These are phyloP conservation scores for Tetrahymena thermophila DNA, from an alignment of 73 alveolate genomes.

Conservation along the genomic window DNA sequence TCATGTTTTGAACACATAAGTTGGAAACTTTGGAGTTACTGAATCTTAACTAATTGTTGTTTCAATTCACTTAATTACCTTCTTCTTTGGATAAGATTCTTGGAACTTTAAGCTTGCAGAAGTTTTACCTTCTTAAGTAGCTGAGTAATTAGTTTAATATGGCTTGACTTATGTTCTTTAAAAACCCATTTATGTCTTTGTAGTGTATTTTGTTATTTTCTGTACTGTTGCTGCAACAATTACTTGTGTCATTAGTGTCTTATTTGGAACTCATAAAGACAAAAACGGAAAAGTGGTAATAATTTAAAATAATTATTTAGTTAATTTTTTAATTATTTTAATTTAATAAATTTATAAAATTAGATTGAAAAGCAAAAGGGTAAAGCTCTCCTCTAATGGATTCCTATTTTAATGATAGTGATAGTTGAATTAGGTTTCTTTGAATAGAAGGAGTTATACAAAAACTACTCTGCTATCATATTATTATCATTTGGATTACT, in stretches of 20 bases:
- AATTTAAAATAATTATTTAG: background rate
- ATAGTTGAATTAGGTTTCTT: background rate
- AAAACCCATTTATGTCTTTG: background rate
- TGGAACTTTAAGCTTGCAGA: background rate
- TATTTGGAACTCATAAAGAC: background rate
- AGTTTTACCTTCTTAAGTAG: background rate
- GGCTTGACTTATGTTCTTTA: background rate
- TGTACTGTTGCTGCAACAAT: background rate
- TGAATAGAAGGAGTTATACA: background rate
- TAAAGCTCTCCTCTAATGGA: background rate
- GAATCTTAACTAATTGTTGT: conserved; percentile 27
- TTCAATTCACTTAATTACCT: conserved; percentile 2
- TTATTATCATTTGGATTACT: background rate
- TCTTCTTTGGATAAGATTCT: background rate
- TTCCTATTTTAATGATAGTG: background rate
- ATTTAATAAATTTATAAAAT: background rate
- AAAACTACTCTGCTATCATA: background rate
- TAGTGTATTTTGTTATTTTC: background rate
- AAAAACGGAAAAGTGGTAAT: background rate
- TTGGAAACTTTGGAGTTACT: conserved; percentile 42
- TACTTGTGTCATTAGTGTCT: background rate
- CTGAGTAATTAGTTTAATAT: background rate
- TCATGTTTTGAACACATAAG: conserved; percentile 26
- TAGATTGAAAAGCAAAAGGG: background rate
- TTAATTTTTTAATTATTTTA: background rate